Evolutionary conservation across 164 flowering plant genomes (phyloP).

Genomic region (Tetracentron sinense): DNA sequence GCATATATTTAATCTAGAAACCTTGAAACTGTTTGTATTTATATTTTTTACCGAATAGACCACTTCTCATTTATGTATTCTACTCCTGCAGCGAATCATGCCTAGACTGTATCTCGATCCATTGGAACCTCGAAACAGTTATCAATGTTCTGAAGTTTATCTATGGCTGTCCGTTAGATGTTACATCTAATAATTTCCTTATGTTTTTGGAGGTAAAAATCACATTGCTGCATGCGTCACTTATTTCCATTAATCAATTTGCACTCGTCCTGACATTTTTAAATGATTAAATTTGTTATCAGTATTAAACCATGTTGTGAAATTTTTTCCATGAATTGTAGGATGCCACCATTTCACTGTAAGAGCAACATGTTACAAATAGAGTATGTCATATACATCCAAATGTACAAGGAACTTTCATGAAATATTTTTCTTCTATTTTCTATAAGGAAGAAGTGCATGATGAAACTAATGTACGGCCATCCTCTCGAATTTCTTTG

Average conservation of each 20-base stretch:
- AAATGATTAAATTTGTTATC: not conserved
- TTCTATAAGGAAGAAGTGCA: too few species aligned
- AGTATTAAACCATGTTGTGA: too few species aligned
- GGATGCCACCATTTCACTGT: too few species aligned
- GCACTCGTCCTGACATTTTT: too few species aligned
- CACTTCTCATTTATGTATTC: not conserved
- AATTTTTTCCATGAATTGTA: too few species aligned
- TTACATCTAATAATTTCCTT: conserved; percentile 42
- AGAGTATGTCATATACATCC: too few species aligned
- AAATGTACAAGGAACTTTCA: too few species aligned
- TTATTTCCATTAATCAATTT: not conserved
- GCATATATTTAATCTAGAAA: not conserved
- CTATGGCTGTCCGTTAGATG: conserved; percentile 37
- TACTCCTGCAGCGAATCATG: conserved; percentile 46
- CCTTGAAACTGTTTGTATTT: not conserved
- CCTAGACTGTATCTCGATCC: conserved; percentile 26
- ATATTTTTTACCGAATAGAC: not conserved
- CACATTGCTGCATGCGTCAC: not conserved
- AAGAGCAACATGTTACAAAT: too few species aligned
- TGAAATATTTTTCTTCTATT: too few species aligned
- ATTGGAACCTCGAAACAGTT: conserved; percentile 48
- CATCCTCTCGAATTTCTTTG: too few species aligned
- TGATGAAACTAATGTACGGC: too few species aligned
- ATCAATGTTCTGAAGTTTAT: conserved; percentile 44
- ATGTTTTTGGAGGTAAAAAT: conserved; percentile 48